These are phyloP conservation scores for Candida andamanensis DNA, from an alignment of 805 yeast species.

Conservation along the genomic window DNA sequence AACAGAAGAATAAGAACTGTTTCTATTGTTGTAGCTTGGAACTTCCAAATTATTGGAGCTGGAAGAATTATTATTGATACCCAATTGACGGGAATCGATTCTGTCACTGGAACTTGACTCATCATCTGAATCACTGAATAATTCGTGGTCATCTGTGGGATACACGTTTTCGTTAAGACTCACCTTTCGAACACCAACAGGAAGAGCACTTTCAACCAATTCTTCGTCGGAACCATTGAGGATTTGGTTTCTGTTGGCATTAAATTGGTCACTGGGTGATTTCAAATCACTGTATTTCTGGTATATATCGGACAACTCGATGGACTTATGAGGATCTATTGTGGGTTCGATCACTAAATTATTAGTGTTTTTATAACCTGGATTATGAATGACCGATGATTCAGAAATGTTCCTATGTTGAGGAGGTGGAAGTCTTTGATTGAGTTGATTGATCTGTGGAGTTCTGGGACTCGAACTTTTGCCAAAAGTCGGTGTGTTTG, in stretches of 20 bases:
- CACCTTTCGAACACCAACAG: conserved; percentile 24
- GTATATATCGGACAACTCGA: conserved; percentile 40
- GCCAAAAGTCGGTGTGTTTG: conserved; percentile 7
- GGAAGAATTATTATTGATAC: conserved; percentile 3
- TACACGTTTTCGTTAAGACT: conserved; percentile 25
- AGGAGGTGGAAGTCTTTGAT: not conserved
- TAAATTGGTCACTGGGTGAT: conserved; percentile 37
- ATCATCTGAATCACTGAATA: conserved; percentile 25
- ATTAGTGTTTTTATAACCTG: conserved; percentile 5
- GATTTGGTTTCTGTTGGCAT: conserved; percentile 27
- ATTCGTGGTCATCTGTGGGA: conserved; percentile 33
- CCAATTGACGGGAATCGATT: conserved; percentile 19
- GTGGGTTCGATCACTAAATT: conserved; percentile 8
- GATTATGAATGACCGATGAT: conserved; percentile 10
- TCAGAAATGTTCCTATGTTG: conserved; percentile 9
- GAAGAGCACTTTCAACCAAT: conserved; percentile 30
- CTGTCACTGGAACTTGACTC: conserved; percentile 14
- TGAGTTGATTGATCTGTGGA: not conserved
- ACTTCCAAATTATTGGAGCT: conserved; percentile 7
- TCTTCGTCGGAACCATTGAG: conserved; percentile 34
- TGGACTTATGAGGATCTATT: conserved; percentile 24
- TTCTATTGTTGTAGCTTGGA: conserved; percentile 19
- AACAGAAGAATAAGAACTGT: conserved; percentile 33
- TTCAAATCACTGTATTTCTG: conserved; percentile 37
- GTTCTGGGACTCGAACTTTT: not conserved